phyloP scores from a whole-genome alignment of 1,284 basidiomycete genomes.

The Sparassis latifolia region DNA sequence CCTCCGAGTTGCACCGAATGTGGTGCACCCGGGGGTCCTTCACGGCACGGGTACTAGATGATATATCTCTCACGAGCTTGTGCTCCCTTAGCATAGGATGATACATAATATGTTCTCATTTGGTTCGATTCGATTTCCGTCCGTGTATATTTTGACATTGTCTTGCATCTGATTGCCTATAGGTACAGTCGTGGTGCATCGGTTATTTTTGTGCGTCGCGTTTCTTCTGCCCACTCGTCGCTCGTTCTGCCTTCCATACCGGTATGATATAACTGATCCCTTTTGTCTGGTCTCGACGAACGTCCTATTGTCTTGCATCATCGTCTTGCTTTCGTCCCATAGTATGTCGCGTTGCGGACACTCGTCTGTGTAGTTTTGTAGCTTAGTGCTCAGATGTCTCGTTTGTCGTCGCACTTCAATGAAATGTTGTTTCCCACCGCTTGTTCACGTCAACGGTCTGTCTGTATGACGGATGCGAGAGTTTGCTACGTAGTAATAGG shows the following conservation, averaged over 20 bases:
- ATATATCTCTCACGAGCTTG: constrained; percentile 13
- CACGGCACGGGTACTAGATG: constrained; percentile 22
- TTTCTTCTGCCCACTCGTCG: constrained; percentile 1
- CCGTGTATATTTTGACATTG: background rate
- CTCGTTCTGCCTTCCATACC: background rate
- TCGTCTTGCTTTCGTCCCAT: constrained; percentile 3
- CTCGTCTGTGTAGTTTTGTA: constrained; percentile 27
- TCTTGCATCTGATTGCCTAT: background rate
- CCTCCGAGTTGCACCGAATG: constrained; percentile 16
- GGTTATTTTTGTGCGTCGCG: background rate
- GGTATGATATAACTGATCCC: background rate
- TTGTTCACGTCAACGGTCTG: too few species aligned
- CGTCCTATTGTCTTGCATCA: constrained; percentile 1
- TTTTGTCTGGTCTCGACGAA: background rate
- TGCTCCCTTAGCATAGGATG: constrained; percentile 11
- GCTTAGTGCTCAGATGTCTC: constrained; percentile 25
- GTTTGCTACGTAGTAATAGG: too few species aligned
- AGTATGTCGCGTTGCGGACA: constrained; percentile 13
- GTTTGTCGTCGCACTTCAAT: constrained; percentile 17
- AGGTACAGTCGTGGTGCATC: background rate
- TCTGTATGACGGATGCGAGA: too few species aligned
- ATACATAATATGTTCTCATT: constrained; percentile 5
- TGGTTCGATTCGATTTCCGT: background rate
- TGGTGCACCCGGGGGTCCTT: constrained; percentile 11
- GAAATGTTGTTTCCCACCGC: constrained; percentile 11